These are phyloP conservation scores for Carex scoparia DNA, from an alignment of 176 grass and related monocot genomes.

Conservation along the genomic window DNA sequence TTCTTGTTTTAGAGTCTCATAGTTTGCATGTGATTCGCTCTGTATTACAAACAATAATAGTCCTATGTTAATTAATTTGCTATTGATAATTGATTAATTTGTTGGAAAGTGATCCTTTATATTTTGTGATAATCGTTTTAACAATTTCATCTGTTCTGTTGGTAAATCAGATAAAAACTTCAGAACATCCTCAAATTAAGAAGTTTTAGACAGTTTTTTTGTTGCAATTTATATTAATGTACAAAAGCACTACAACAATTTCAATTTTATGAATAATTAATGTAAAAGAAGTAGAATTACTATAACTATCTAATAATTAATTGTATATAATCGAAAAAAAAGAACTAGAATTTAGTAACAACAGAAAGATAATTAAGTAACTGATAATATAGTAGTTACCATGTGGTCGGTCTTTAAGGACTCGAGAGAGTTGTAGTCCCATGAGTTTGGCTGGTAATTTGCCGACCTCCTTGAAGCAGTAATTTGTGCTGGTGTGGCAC, in stretches of 20 bases:
- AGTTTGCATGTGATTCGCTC: neutral
- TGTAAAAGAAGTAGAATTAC: neutral
- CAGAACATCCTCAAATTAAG: neutral
- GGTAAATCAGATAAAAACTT: neutral
- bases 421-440: slow-evolving; percentile 26
- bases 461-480: slow-evolving; percentile 24
- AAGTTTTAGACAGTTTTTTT: neutral
- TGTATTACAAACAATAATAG: neutral
- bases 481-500: neutral
- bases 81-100: neutral
- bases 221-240: neutral
- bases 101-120: neutral
- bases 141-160: neutral
- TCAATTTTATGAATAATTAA: neutral
- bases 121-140: neutral
- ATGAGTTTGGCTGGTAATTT: slow-evolving; percentile 34
- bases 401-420: neutral
- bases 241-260: neutral
- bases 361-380: neutral
- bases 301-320: neutral
- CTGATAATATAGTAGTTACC: neutral
- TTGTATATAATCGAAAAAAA: neutral
- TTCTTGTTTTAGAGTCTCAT: slow-evolving; percentile 20
- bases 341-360: neutral
- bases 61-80: neutral